Base-by-base conservation (phyloP, 345 rosid genomes). In the Ceriops zippeliana region DNA sequence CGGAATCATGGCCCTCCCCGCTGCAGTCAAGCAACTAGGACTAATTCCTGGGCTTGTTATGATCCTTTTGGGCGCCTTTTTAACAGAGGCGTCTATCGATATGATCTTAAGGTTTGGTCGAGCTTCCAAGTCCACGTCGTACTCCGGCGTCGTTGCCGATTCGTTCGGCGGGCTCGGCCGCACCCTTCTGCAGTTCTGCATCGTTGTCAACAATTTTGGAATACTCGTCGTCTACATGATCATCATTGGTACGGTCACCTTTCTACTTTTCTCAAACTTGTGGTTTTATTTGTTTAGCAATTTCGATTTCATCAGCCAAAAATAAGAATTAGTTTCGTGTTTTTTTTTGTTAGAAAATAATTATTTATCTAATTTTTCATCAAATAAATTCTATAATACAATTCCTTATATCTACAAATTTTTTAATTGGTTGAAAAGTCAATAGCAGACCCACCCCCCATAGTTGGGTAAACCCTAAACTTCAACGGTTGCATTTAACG, bases 1-100 rank as follows among this genome's bases (percentile, higher is more conserved):
- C 30, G 87, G 93, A 24, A 83, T 88, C 80, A 86, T 84, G 89
- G 89, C 87, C n/a, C 81, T 88, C 10, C 90, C 89, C 5, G 84
- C 90, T 38, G 70, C 84, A 34, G 82, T 84, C 57, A 86, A 79
- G 67, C 86, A 84, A 58, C 37, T 88, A 57, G 93, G 90, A 7
- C 61, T 86, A 4, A 65, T 88, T 49, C 90, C 85, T 0, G 85
- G 90, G 7, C 68, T 88, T 3, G 20, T 78, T 1, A 71, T 80
- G 79, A 88, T 86, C 21, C 54, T 78, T 26, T 38, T 82, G 20
- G 86, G 78, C 27, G 82, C 83, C 8, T n/a, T 77, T 65, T 65
- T 88, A 26, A 84, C 90, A 7, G 84, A 80, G 59, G 72, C 75
- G 31, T 88, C 90, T 7, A 80, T 86, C 49, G 77, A 83, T 65